Evolutionary conservation across 2,329 filamentous ascomycete genomes (phyloP).

Genomic region (Nigrospora osmanthi): DNA sequence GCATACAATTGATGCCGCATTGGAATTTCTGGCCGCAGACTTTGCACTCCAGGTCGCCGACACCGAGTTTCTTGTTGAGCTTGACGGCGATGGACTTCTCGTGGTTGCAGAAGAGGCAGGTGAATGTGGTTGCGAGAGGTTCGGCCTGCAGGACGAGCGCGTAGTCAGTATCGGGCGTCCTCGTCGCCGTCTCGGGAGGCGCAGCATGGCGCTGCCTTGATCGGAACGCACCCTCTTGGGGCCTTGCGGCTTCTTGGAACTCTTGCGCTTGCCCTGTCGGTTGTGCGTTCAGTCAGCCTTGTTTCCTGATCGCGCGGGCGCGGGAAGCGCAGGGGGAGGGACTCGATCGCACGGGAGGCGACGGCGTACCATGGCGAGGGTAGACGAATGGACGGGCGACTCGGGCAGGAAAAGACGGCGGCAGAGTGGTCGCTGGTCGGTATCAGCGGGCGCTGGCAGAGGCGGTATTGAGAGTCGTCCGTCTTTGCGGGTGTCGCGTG

Average conservation of each 20-base stretch:
- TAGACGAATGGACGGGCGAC: too few relatives aligned
- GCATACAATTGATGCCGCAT: constrained; percentile 78
- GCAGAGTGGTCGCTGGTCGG: too few relatives aligned
- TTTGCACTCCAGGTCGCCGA: constrained; percentile 82
- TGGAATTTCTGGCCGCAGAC: constrained; percentile 92
- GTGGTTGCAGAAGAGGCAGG: constrained; percentile 97
- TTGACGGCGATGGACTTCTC: constrained; percentile 88
- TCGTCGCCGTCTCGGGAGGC: constrained; percentile 4
- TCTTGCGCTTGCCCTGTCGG: constrained; percentile 80
- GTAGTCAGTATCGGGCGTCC: neutral
- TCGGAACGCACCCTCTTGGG: constrained; percentile 63
- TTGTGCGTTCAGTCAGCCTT: neutral
- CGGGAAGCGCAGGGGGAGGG: too few relatives aligned
- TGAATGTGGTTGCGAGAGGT: constrained; percentile 74
- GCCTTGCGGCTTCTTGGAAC: constrained; percentile 72
- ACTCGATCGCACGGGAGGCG: too few relatives aligned
- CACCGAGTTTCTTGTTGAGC: constrained; percentile 84
- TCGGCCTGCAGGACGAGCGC: constrained; percentile 47
- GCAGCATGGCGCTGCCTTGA: neutral
- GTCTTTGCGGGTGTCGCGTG: too few relatives aligned
- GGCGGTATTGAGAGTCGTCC: too few relatives aligned
- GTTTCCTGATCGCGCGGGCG: too few relatives aligned
- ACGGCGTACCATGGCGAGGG: too few relatives aligned
- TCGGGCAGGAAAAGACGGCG: too few relatives aligned
- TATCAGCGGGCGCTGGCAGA: too few relatives aligned